Base-by-base conservation (phyloP, 139 green algal genomes). In the Prasinococcaceae sp. region DNA sequence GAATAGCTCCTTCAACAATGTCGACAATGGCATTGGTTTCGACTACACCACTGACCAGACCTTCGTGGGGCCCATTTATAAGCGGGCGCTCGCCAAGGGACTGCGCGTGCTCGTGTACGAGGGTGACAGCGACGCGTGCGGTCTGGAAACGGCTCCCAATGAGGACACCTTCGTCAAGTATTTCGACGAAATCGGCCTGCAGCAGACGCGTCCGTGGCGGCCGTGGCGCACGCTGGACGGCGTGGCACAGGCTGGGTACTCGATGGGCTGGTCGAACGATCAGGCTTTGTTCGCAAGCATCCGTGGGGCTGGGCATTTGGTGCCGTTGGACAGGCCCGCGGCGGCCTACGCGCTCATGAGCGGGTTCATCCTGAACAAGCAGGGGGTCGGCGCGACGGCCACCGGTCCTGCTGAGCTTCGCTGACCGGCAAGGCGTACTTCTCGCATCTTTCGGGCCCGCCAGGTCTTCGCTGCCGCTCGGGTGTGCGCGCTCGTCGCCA, bases 21-120 rank as follows among this genome's bases (percentile, higher is more conserved):
- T 33, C 25, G 46, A 53, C 46, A 53, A 53, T n/a, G 46, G 46
- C 25, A 6, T 38, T 16, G 46, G 46, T 17, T 53, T 53, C 46
- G 41, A 14, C 46, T 53, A 53, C 20, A 53, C 46, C 46, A 53
- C 46, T 9, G 46, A 53, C 22, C 17, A 17, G 8, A 14, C 16
- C 22, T 37, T 30, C 27, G 46, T 53, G 20, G 46, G 46, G 8
- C 19, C 20, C 27, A 37, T 53, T n/a, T 53, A 53, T n/a, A 6
- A 9, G 16, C 25, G 27, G 22, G 46, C 46, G 9, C 17, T 53
- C 25, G 14, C 9, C 8, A 8, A 37, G 19, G 46, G 46, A 12
- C 22, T 53, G n/a, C 17, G 46, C 6, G 46, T 53, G 19, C 46
- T 53, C 10, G 22, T 53, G 20, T 53, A 53, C 20, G 46, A 53